Evolutionary conservation across 129 eudicot species (phyloP).

Genomic region (Artemisia argyi): DNA sequence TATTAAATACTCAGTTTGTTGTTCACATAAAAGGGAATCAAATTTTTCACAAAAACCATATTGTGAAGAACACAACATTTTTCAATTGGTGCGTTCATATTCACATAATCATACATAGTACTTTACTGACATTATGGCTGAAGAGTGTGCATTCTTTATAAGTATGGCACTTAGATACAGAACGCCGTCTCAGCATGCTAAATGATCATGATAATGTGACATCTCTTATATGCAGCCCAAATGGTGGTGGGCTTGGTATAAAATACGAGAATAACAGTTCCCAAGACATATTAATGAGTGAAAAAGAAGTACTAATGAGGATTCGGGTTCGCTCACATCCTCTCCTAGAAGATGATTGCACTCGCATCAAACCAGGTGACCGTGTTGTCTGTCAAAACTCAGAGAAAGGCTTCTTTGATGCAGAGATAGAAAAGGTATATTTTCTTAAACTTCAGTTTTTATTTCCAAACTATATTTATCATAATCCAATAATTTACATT

Average conservation of each 20-base stretch:
- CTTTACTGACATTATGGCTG: too few species aligned
- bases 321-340: slow-evolving; percentile 65
- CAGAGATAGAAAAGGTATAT: slow-evolving; percentile 64
- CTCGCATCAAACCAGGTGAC: slow-evolving; percentile 49
- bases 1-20: too few species aligned
- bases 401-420: slow-evolving; percentile 52
- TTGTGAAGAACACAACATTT: too few species aligned
- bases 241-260: slow-evolving; percentile 48
- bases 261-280: slow-evolving; percentile 29
- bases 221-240: slow-evolving; percentile 44
- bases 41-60: too few species aligned
- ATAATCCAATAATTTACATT: slow-evolving; percentile 16
- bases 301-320: slow-evolving; percentile 48
- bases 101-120: too few species aligned
- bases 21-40: too few species aligned
- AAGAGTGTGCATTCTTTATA: slow-evolving; percentile 2
- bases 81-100: too few species aligned
- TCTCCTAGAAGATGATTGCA: slow-evolving; percentile 51
- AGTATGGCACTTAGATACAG: background rate
- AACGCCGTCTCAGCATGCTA: slow-evolving; percentile 5
- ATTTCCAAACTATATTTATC: background rate
- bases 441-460: slow-evolving; percentile 13
- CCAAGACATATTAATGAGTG: slow-evolving; percentile 41
- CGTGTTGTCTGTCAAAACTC: slow-evolving; percentile 54
- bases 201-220: slow-evolving; percentile 9